Evolutionary conservation across 2,329 filamentous ascomycete species (phyloP), one percentile per base, ranked within the genome.

Genomic region (Xylariales sp.): DNA sequence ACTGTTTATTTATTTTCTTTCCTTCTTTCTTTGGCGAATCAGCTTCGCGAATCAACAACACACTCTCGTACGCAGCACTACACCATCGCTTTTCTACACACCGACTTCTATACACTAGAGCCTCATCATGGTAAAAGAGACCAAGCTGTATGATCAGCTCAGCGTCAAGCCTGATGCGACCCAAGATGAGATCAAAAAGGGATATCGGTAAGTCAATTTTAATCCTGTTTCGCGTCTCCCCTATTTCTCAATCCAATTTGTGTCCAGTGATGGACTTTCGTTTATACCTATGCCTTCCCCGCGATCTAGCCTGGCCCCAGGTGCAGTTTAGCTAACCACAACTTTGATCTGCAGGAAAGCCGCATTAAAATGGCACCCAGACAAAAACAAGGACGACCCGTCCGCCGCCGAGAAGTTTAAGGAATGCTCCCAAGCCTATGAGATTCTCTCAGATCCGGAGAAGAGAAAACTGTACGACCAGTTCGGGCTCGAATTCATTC

Each of bases 121-220:
- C 42, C 31, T 52, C 63, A 78, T 52, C 50, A 96, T 97, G 91
- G 88, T 94, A 52, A 85, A 88, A 55, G 91, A 97, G 72, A 93
- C 86, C 37, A 95, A 94, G 67, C 83, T 97, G 47, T 98, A 98
- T 73, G 88, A 97, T 64, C 76, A 80, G 47, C 74, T 98, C 54
- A 72, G 75, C 59, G 71, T 96, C 65, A 84, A 87, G 61, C 78
- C 91, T 25, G 78, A 81, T 43, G 88, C 90, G 17, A 76, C 81
- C 17, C 88, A 94, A 65, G 91, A 96, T 58, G 91, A 97, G 49
- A 95, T 98, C 61, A 97, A 96, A 63, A 98, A 97, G 62, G 93
- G 82, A 41, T 95, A 95, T 64, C 78, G 86, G 83, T 87, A 81
- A 64, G 77, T 53, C 18, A 36, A 40, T 35, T 20, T 10, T 33